These are phyloP conservation scores for Trametes meyenii DNA, from an alignment of 768 basidiomycete species.

Conservation along the genomic window DNA sequence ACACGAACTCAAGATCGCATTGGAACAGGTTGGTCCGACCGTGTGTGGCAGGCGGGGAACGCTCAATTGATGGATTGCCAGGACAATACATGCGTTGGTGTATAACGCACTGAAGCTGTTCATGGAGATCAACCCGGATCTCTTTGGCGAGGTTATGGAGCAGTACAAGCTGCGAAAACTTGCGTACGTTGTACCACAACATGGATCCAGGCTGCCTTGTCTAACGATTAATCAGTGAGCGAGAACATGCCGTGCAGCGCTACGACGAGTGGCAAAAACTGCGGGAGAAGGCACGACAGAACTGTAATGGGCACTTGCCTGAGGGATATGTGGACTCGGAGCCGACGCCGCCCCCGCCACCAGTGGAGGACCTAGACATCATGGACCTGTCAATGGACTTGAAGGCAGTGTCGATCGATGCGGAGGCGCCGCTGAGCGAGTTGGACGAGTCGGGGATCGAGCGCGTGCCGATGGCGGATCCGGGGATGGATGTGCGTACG, in stretches of 20 bases:
- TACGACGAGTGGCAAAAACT: conserved; percentile 91
- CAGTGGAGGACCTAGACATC: conserved; percentile 83
- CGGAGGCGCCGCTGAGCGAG: conserved; percentile 56
- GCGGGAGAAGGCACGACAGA: conserved; percentile 73
- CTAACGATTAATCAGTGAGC: conserved; percentile 58
- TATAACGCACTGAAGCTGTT: conserved; percentile 98
- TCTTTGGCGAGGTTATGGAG: conserved; percentile 92
- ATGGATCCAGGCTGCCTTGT: conserved; percentile 4
- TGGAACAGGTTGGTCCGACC: conserved; percentile 86
- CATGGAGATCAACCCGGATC: conserved; percentile 98
- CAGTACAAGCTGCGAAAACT: conserved; percentile 89
- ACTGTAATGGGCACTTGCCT: conserved; percentile 72
- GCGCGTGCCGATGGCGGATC: conserved; percentile 90
- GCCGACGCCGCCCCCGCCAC: conserved; percentile 75
- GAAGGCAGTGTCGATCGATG: conserved; percentile 81
- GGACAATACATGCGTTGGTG: conserved; percentile 98
- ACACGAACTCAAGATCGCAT: conserved; percentile 94
- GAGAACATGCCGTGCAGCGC: conserved; percentile 80
- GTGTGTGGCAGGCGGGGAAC: background rate
- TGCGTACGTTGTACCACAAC: conserved; percentile 57
- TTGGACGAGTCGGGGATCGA: conserved; percentile 84
- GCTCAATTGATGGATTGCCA: conserved; percentile 36
- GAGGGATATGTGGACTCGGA: conserved; percentile 68
- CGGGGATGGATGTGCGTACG: conserved; percentile 77
- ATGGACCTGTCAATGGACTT: conserved; percentile 89